Percentiles rank a stretch among this genome's conserved stretches.
phyloP scores from a whole-genome alignment of 345 rosid species.

The Bretschneidera sinensis region DNA sequence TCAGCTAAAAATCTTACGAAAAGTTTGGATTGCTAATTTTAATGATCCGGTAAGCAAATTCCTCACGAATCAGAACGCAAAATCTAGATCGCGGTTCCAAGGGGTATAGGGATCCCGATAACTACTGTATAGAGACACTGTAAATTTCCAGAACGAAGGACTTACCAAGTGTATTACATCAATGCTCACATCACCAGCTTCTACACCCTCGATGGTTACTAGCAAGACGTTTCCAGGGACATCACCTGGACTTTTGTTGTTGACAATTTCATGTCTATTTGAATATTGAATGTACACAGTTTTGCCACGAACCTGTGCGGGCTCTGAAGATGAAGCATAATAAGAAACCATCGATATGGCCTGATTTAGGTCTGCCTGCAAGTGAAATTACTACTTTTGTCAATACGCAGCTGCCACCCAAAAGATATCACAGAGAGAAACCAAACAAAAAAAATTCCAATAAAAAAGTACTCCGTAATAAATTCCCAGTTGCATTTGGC shows the following conservation, averaged over 20 bases:
- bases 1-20: no score
- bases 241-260: conserved; percentile 95
- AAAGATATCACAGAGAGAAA: not conserved
- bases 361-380: conserved; percentile 79
- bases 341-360: conserved; percentile 97
- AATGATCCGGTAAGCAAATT: no score
- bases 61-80: no score
- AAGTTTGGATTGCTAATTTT: no score
- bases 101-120: no score
- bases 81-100: no score
- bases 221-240: conserved; percentile 92
- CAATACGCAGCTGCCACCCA: conserved; percentile 3
- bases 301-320: conserved; percentile 93
- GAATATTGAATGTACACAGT: conserved; percentile 94
- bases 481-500: not conserved
- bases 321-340: conserved; percentile 95
- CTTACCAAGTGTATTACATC: conserved; percentile 94
- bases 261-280: conserved; percentile 89
- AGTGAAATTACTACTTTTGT: conserved; percentile 2
- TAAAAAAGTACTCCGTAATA: not conserved
- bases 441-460: not conserved
- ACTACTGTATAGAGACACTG: no score
- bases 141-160: conserved; percentile 2
- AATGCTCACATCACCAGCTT: conserved; percentile 87
- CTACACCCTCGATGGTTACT: conserved; percentile 93